Evolutionary conservation across 2,329 filamentous ascomycete species (phyloP), one percentile per base, ranked within the genome.

Genomic region (Hymenoscyphus linearis): DNA sequence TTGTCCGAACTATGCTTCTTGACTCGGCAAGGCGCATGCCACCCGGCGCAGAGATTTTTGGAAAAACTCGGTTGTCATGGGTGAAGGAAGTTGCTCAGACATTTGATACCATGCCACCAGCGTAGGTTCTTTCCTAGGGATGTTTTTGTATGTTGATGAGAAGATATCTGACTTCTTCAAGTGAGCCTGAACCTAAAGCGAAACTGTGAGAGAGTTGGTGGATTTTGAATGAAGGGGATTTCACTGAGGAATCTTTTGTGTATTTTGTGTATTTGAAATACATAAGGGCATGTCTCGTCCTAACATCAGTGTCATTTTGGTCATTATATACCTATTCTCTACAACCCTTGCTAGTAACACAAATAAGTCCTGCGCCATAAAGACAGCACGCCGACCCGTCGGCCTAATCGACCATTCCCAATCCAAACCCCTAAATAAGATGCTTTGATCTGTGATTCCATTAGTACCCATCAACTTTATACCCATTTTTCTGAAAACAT

Each of bases 401-500:
- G 57, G 44, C 50, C 61, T 61, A 54, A 44, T 34, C 25, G 27
- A 31, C 13, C 62, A 58, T 27, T 59, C 37, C 27, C 18, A n/a
- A 37, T 35, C 62, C 50, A 18, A 60, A 53, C 25, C 52, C 60
- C 68, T 82, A 88, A 70, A 88, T 88, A 67, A 88, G 83, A 78
- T 88, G 85, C 81, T 88, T 88, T 69, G 85, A 87, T 70, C 84
- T 86, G 68, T 55, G 14, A 22, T 61, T 34, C 18, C 26, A 50
- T 66, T 62, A 72, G 64, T 14, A 36, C 18, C 37, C 35, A 31
- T 62, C 14, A 18, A 58, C 59, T 31, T 62, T 63, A 53, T 26
- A 62, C 18, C 14, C 25, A 31, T 12, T 5, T 16, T 47, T 27
- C 25, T 14, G 36, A 61, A 52, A 58, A 74, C 76, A 72, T 75